Base-by-base conservation (phyloP, 2,329 filamentous ascomycete species). In the Stemphylium vesicarium region DNA sequence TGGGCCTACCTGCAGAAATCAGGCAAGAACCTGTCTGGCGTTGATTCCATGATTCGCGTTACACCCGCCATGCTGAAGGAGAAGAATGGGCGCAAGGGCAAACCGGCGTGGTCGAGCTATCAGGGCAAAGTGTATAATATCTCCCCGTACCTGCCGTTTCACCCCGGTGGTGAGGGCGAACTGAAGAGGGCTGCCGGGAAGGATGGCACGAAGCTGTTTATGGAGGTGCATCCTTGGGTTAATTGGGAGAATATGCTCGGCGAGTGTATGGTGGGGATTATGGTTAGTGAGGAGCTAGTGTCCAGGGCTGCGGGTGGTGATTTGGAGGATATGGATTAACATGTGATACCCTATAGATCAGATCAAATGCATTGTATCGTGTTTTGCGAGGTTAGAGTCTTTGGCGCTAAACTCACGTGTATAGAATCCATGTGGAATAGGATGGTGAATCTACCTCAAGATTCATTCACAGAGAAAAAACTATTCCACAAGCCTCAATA, bases 41-140 rank as follows among this genome's bases (percentile, higher is more conserved):
- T 86, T 0, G 69, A 77, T 62, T 89, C 57, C 65, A 84, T 61
- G 61, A 78, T 91, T 37, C 87, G 90, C 40, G 92, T 99, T 32
- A 91, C 93, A 5, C 93, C 94, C 1, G 88, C 87, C 4, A 85
- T 91, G 82, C 82, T 99, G 11, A 89, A 88, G 72, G 77, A 80
- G 35, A 87, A 92, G 77, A 96, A 90, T 35, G 94, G 94, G 0
- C 86, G 94, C 26, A 90, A 89, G 71, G 92, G 92, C 8, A 88
- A 85, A 58, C 91, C 96, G 68, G 92, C 93, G 0, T 99, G 95
- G 95, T 96, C 90, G 56, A 90, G 87, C 1, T 88, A 96, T 57
- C 89, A 91, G 56, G 93, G 94, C 1, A 90, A 90, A 68, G 94
- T 98, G 24, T 99, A 98, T 78, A 98, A 98, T 70, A 88, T 99